Base-by-base conservation (phyloP, 306 rosid species). In the Hylodesmum podocarpum region DNA sequence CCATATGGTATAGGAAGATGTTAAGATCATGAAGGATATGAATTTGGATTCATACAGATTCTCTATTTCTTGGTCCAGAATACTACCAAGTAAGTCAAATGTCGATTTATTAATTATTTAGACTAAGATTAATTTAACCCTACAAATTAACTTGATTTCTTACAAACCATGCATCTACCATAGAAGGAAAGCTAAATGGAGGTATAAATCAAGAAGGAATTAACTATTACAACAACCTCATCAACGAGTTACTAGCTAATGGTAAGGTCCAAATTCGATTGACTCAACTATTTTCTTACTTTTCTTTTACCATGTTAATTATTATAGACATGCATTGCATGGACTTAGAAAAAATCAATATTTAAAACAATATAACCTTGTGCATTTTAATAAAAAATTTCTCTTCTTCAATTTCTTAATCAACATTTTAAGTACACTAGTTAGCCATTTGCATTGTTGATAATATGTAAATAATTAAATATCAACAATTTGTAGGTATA, bases 51-150 rank as follows among this genome's bases (percentile, higher is more conserved):
- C 94, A 5, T 90, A 86, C 22, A 81, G 96, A 72, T 84, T 92
- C 59, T 90, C 96, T 11, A 84, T 92, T 41, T 80, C 97, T 3
- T 92, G 97, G 96, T 66, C 97, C 3, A 83, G 94, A 87, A 28
- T 90, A 10, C 46, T 90, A 6, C 91, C 97, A 66, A 85, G 96
- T 90, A 87, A 78, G 86, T 54, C 25, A 24, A 47, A 61, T 7
- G 39, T 15, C 29, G 12, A 58, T 28, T 9, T 12, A 58, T 15
- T 5, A 58, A 14, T 6, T 6, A 27, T 58, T 58, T 28, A 58
- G 19, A 29, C 6, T 58, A 58, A 58, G 11, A 27, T 55, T 57
- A 27, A 3, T 15, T 28, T 58, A 28, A 27, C 8, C 16, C 27
- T 58, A 6, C 3, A 58, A 27, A 57, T 2, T 15, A 27, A 4